A percentile compares a stretch with the other conserved stretches of the same genome.
Evolutionary conservation across 2,329 filamentous ascomycete genomes (phyloP).

Genomic region (Bipolaris gigantea): DNA sequence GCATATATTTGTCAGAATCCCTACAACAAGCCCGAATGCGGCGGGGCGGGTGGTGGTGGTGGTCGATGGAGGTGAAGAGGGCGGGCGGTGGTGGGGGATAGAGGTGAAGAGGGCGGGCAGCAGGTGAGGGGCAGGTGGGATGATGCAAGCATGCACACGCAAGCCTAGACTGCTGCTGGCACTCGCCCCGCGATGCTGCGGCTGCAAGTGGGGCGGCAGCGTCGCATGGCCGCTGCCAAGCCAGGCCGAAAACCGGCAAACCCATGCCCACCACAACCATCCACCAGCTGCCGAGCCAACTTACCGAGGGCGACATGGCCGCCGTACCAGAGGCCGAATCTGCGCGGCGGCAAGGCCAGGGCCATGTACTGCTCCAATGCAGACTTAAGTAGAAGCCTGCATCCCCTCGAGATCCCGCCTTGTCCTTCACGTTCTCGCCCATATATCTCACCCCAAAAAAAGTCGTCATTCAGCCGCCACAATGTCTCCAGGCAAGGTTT

Average conservation of each 20-base stretch:
- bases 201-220: conserved; percentile 11
- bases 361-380: background rate
- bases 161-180: too few relatives aligned
- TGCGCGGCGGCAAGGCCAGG: background rate
- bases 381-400: conserved; percentile 6
- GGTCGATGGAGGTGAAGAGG: too few relatives aligned
- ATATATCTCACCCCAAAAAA: background rate
- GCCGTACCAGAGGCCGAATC: background rate
- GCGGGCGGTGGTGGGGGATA: too few relatives aligned
- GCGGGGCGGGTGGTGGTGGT: too few relatives aligned
- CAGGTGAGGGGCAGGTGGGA: background rate
- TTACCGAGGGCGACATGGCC: conserved; percentile 1
- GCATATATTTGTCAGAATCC: too few relatives aligned
- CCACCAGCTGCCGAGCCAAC: background rate
- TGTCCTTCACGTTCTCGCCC: background rate
- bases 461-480: conserved; percentile 14
- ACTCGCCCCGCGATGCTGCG: conserved; percentile 19
- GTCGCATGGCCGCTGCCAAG: conserved; percentile 16
- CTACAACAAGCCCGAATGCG: too few relatives aligned
- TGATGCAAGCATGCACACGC: too few relatives aligned
- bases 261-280: background rate
- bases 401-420: background rate
- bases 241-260: background rate
- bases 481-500: conserved; percentile 52
- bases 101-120: too few relatives aligned